A percentile compares a stretch with the other conserved stretches of the same genome.
phyloP scores from a whole-genome alignment of 2,329 filamentous ascomycete genomes.

The Didymella lethalis region DNA sequence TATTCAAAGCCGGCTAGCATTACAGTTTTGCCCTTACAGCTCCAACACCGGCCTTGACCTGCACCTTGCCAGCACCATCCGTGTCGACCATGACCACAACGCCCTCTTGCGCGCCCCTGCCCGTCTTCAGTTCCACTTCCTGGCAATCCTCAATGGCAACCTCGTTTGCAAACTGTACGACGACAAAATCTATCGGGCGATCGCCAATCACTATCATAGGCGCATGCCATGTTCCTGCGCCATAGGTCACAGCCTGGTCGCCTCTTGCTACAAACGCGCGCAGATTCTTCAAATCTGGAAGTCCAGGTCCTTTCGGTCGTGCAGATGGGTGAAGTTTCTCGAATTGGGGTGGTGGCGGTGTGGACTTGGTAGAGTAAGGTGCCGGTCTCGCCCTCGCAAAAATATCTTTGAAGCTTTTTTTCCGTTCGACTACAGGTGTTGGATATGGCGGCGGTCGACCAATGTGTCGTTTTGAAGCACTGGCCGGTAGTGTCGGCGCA shows the following conservation, averaged over 20 bases:
- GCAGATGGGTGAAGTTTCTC: slow-evolving; percentile 42
- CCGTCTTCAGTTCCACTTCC: slow-evolving; percentile 65
- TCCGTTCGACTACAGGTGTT: slow-evolving; percentile 41
- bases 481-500: slow-evolving; percentile 73
- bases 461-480: slow-evolving; percentile 38
- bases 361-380: slow-evolving; percentile 61
- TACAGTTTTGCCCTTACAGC: slow-evolving; percentile 44
- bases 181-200: slow-evolving; percentile 76
- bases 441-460: slow-evolving; percentile 54
- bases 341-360: slow-evolving; percentile 45
- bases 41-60: slow-evolving; percentile 47
- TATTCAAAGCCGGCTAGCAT: not conserved
- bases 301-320: slow-evolving; percentile 59
- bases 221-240: slow-evolving; percentile 91
- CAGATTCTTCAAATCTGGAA: slow-evolving; percentile 76
- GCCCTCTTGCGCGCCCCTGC: slow-evolving; percentile 39
- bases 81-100: slow-evolving; percentile 47
- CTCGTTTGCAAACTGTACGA: slow-evolving; percentile 88
- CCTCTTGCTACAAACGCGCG: slow-evolving; percentile 80
- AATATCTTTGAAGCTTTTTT: slow-evolving; percentile 48
- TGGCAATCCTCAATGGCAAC: slow-evolving; percentile 87
- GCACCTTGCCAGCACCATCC: slow-evolving; percentile 43
- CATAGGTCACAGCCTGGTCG: slow-evolving; percentile 89
- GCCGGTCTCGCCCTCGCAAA: slow-evolving; percentile 53
- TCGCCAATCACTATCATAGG: slow-evolving; percentile 89